Evolutionary conservation across 2,329 filamentous ascomycete species (phyloP).

Genomic region (Bretziella fagacearum): DNA sequence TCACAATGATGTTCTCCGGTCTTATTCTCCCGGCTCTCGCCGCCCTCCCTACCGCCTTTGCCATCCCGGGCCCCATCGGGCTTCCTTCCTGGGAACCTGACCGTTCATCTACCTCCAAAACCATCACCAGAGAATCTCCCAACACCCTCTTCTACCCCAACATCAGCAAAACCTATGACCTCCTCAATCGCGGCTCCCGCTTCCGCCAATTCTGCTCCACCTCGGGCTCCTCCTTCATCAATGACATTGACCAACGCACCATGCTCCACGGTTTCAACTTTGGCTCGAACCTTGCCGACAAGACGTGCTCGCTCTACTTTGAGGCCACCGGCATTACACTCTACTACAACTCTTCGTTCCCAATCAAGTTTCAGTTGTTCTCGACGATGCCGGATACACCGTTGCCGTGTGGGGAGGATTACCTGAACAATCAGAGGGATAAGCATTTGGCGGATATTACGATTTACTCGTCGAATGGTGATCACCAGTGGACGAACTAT

Average conservation of each 20-base stretch:
- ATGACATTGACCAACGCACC: slow-evolving; percentile 19
- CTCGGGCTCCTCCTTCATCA: slow-evolving; percentile 13
- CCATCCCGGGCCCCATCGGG: slow-evolving; percentile 13
- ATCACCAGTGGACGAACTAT: slow-evolving; percentile 14
- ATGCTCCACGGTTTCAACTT: slow-evolving; percentile 21
- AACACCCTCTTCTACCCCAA: slow-evolving; percentile 2
- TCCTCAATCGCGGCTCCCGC: slow-evolving; percentile 1
- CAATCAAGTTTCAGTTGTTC: slow-evolving; percentile 20
- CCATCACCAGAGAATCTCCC: neutral
- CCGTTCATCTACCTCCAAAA: neutral
- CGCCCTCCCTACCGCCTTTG: slow-evolving; percentile 16
- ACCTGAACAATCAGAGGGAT: slow-evolving; percentile 19
- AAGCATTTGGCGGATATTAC: slow-evolving; percentile 15
- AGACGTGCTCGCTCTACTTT: slow-evolving; percentile 19
- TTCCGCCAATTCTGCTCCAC: slow-evolving; percentile 8
- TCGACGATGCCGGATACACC: slow-evolving; percentile 17
- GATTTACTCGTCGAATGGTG: slow-evolving; percentile 7
- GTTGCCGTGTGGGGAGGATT: slow-evolving; percentile 15
- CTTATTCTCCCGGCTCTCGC: slow-evolving; percentile 16
- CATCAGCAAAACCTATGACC: slow-evolving; percentile 13
- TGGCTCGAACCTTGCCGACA: slow-evolving; percentile 16
- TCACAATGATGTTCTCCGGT: slow-evolving; percentile 18
- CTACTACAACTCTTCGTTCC: slow-evolving; percentile 15
- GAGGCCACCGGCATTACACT: slow-evolving; percentile 16
- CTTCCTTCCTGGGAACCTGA: slow-evolving; percentile 18